Base-by-base conservation (phyloP, 164 flowering plant species). In the Akebia trifoliata region DNA sequence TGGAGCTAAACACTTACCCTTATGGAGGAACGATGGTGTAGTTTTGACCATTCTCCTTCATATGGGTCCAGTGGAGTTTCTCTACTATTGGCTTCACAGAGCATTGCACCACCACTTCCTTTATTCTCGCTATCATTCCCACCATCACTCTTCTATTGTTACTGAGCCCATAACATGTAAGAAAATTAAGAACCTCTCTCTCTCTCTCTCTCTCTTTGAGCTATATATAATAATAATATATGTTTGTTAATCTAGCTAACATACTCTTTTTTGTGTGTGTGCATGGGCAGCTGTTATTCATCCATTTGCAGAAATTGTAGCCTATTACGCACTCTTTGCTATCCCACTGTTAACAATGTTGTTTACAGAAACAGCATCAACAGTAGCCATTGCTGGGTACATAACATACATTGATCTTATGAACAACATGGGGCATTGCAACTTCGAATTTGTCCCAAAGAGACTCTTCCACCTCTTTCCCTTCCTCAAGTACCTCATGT, bases 341-440 rank as follows among this genome's bases (percentile, higher is more conserved):
- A 69, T 74, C 5, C 81, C 84, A 6, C 0, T 68, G 34, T 0
- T 72, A 5, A 17, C 63, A 1, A 46, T 43, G 24, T 0, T 46
- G 1, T 26, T 46, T 4, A 68, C 59, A 8, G 62, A 65, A 17
- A 68, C 63, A 5, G 50, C 8, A 11, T 81, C 86, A 0, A 30
- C 73, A 0, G 42, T 29, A 8, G 53, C 64, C 0, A 0, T 74
- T 0, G 9, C n/a, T 24, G 62, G 48, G 3, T 81, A 81, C 25
- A 4, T 72, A 0, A 75, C 79, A 11, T 79, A 63, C 50, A 57
- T 77, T 26, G 86, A 81, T 62, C 54, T 75, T 48, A 77, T 81
- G 83, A 81, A 81, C 76, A 77, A 76, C 50, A 30, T 81, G 73
- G 86, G 86, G 0, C 86, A 81, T 36, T 81, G 86, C 69, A 81